Percentiles rank a stretch among this genome's conserved stretches.
These are phyloP conservation scores for Neocallimastix lanati DNA, from an alignment of 192 early-diverging fungal genomes.

Conservation along the genomic window DNA sequence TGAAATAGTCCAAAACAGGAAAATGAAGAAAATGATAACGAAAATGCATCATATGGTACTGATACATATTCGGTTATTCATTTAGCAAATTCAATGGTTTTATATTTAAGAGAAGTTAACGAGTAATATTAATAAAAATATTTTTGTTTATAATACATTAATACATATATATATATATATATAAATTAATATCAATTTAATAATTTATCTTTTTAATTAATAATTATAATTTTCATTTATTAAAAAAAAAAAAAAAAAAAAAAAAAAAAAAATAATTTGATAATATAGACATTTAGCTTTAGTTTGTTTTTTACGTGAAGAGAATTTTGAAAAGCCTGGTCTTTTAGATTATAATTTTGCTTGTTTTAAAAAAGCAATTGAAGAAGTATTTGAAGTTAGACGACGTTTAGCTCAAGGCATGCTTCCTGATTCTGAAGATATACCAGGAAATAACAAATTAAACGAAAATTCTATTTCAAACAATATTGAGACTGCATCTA, in stretches of 20 bases:
- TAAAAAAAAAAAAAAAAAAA: background rate
- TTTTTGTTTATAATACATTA: too few species aligned
- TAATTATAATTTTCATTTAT: constrained; percentile 2
- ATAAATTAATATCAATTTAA: too few species aligned
- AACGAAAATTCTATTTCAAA: too few species aligned
- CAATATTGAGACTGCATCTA: too few species aligned
- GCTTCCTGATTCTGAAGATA: too few species aligned
- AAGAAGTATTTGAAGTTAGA: constrained; percentile 38
- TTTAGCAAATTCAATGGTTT: constrained; percentile 57
- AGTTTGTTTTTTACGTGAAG: constrained; percentile 58
- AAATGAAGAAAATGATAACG: constrained; percentile 6
- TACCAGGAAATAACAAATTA: too few species aligned
- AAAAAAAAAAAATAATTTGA: background rate
- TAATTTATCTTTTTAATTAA: too few species aligned
- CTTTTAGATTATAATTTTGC: constrained; percentile 77
- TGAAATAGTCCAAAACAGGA: background rate
- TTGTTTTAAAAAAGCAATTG: constrained; percentile 59
- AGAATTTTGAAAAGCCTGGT: constrained; percentile 67
- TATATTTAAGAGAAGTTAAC: constrained; percentile 61
- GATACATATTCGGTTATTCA: constrained; percentile 50
- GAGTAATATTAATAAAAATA: too few species aligned
- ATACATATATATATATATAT: too few species aligned
- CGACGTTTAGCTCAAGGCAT: background rate
- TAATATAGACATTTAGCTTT: constrained; percentile 41
- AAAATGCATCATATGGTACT: constrained; percentile 4